Evolutionary conservation across 139 green algal genomes (phyloP).

Genomic region (Chlorella sp.): DNA sequence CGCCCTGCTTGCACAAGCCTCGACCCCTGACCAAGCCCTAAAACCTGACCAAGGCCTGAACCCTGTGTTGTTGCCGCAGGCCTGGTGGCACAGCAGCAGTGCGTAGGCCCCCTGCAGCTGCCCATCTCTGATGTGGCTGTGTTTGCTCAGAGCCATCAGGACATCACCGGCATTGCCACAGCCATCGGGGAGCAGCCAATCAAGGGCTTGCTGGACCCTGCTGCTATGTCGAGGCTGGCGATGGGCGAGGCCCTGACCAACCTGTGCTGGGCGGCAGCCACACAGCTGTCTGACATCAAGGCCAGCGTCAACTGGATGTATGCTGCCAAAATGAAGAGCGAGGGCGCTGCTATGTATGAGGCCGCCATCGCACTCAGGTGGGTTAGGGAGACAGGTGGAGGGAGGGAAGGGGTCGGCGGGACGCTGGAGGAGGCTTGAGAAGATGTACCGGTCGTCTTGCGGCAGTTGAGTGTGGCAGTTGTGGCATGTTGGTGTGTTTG

Average conservation of each 20-base stretch:
- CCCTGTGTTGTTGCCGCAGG: conserved; percentile 43
- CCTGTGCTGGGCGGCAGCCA: conserved; percentile 83
- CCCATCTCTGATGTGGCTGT: conserved; percentile 90
- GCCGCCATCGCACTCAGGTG: conserved; percentile 71
- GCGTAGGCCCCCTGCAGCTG: conserved; percentile 87
- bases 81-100: conserved; percentile 97
- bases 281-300: conserved; percentile 80
- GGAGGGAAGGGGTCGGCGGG: too few relatives aligned
- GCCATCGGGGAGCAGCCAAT: conserved; percentile 95
- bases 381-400: too few relatives aligned
- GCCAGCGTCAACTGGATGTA: conserved; percentile 99
- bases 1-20: too few relatives aligned
- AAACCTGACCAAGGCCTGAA: too few relatives aligned
- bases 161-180: conserved; percentile 71
- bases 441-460: too few relatives aligned
- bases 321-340: conserved; percentile 92
- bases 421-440: too few relatives aligned
- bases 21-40: too few relatives aligned
- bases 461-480: too few relatives aligned
- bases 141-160: conserved; percentile 77
- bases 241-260: conserved; percentile 95
- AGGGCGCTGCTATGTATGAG: conserved; percentile 95
- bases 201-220: conserved; percentile 89
- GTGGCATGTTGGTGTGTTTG: too few relatives aligned
- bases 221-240: conserved; percentile 89